A percentile compares a stretch with the other conserved stretches of the same genome.
These are phyloP conservation scores for Rhodotorula sp. DNA, from an alignment of 1,284 basidiomycete genomes.

Conservation along the genomic window DNA sequence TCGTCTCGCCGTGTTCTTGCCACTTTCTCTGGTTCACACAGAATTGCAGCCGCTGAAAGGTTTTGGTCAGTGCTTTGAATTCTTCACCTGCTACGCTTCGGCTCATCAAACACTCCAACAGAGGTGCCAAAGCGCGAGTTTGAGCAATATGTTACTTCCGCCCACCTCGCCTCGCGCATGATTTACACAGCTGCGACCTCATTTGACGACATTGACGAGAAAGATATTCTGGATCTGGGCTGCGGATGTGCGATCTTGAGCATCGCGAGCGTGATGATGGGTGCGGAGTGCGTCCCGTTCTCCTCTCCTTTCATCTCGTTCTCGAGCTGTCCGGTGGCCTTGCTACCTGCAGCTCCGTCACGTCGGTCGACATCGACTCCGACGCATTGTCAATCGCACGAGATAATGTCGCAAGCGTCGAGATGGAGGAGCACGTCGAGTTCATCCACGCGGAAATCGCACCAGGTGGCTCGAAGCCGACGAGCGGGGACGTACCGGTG, in stretches of 20 bases:
- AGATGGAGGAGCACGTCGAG: constrained; percentile 42
- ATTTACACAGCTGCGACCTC: constrained; percentile 35
- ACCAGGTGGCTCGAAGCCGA: background rate
- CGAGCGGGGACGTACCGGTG: background rate
- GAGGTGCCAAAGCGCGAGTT: constrained; percentile 36
- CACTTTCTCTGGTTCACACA: background rate
- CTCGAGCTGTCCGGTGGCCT: background rate
- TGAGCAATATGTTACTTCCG: constrained; percentile 37
- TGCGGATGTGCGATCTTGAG: constrained; percentile 41
- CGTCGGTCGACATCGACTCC: constrained; percentile 41
- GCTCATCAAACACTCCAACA: background rate
- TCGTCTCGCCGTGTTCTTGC: background rate
- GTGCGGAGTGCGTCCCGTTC: constrained; percentile 35
- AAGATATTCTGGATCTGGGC: constrained; percentile 39
- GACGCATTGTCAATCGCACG: constrained; percentile 39
- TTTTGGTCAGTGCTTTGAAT: constrained; percentile 5
- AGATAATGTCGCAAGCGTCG: constrained; percentile 40
- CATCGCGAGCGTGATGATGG: constrained; percentile 41
- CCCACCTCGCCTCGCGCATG: constrained; percentile 38
- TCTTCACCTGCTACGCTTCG: no score
- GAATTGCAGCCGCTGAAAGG: constrained; percentile 38
- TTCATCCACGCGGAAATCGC: constrained; percentile 37
- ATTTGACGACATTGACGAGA: constrained; percentile 40
- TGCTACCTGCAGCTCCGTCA: constrained; percentile 31
- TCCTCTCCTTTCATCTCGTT: background rate